These are phyloP conservation scores for Larix kaempferi DNA, from an alignment of 75 land plant genomes.

Conservation along the genomic window DNA sequence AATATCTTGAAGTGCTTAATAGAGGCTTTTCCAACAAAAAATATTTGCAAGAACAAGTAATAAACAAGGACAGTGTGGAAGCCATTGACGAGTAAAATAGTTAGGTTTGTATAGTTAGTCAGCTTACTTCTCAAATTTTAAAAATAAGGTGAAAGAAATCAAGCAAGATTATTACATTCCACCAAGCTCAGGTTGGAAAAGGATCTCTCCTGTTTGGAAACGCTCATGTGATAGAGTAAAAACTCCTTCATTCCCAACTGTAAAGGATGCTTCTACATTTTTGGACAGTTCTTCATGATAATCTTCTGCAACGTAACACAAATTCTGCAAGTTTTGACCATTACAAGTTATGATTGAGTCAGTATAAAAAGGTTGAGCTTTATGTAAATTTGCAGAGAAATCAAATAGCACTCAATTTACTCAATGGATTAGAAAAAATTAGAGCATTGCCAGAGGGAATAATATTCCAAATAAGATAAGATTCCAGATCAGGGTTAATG, in stretches of 20 bases:
- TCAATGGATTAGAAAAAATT: not conserved
- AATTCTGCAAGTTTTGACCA: conserved; percentile 43
- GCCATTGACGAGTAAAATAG: not conserved
- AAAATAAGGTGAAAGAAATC: not conserved
- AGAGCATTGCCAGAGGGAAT: not conserved
- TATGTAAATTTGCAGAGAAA: not conserved
- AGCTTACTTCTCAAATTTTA: not conserved
- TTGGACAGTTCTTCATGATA: conserved; percentile 69
- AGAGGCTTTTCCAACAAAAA: not conserved
- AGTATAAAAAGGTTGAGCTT: not conserved
- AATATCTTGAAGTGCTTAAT: not conserved
- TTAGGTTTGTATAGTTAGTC: not conserved
- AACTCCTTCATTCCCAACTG: conserved; percentile 44
- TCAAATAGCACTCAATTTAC: not conserved
- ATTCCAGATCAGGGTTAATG: too few relatives aligned
- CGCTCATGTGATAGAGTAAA: conserved; percentile 76
- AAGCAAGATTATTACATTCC: conserved; percentile 63
- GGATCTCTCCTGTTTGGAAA: conserved; percentile 74
- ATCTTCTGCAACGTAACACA: conserved; percentile 86
- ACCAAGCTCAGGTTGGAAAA: conserved; percentile 72
- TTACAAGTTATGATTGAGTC: not conserved
- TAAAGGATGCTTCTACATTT: conserved; percentile 59
- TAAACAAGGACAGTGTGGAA: not conserved
- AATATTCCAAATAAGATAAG: too few relatives aligned
- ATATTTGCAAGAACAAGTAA: not conserved